Evolutionary conservation across 2,329 filamentous ascomycete genomes (phyloP), one percentile per base, ranked within the genome.

Genomic region (Cadophora sp.): DNA sequence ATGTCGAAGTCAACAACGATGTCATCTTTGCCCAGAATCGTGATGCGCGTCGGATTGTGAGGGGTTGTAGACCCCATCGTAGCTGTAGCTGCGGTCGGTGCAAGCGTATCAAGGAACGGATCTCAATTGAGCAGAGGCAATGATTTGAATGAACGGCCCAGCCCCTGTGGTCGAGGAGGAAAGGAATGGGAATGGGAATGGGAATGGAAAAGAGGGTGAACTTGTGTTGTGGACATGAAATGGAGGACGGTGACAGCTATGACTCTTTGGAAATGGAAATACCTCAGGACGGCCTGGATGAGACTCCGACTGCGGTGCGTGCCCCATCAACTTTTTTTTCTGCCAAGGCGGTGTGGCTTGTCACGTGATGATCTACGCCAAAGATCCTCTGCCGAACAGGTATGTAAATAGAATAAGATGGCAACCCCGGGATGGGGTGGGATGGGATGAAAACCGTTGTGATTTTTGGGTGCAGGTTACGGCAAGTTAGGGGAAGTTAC

Each of bases 1-100:
- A 99, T 87, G 71, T 91, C 93, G 78, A 97, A 93, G 78, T 97
- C 93, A 76, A 97, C 90, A 71, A 97, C 85, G 74, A 99, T 98
- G 76, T 91, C 91, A 73, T 97, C 93, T 76, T 92, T 91, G 73
- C 94, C 94, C 67, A 99, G 83, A 73, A 99, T 96, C 43, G 87
- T 85, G 76, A 98, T 93, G 77, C 82, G 80, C 60, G 85, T 86
- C 33, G 86, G 86, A 13, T 59, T 58, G 47, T 66, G 62, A 59
- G 68, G 64, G 8, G 50, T 67, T 64, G 70, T 59, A 24, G 72
- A 70, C 27, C 72, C 73, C 74, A 76, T 76, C n/a, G 8, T 66
- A 20, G 16, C 13, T 16, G 41, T 20, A 43, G 39, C 39, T 43
- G 39, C 39, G 18, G 4, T 43, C 13, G 5, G 13, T 13, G 39